Conservation (phyloP, 345 rosid species). For the Rhodamnia rubescens region DNA sequence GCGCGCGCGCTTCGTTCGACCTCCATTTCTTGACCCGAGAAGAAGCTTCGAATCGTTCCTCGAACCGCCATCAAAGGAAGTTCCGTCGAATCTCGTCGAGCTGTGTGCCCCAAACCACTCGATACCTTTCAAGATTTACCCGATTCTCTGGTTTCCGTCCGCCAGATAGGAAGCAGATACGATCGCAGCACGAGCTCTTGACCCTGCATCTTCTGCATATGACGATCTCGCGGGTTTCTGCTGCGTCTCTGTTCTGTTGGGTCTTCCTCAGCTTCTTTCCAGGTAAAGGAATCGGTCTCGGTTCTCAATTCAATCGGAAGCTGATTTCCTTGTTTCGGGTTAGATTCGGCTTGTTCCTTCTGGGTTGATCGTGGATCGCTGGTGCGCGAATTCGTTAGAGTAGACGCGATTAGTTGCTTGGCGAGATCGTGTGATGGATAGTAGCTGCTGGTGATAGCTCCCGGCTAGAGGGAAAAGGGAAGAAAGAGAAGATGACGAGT, state of each 20-base stretch:
- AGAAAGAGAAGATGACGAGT: background rate
- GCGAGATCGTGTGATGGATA: background rate
- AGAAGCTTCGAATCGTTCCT: background rate
- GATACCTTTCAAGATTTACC: background rate
- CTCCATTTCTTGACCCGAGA: background rate
- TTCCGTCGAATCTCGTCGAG: background rate
- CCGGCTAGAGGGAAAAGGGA: background rate
- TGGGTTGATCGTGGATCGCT: background rate
- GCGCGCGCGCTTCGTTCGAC: background rate
- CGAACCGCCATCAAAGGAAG: background rate
- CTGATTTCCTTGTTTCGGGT: background rate
- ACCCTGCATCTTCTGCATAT: background rate
- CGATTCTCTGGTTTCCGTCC: background rate
- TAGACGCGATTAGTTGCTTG: background rate
- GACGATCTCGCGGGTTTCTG: background rate
- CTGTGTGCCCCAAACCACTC: background rate
- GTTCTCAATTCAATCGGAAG: background rate
- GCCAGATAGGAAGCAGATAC: background rate
- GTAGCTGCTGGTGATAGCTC: background rate
- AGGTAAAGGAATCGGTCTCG: conserved; percentile 9
- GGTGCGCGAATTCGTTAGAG: background rate
- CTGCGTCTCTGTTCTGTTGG: conserved; percentile 4
- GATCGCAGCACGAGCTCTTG: background rate
- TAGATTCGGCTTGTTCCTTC: background rate
- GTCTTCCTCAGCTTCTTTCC: conserved; percentile 16